Percentiles rank a stretch among this genome's conserved stretches.
Evolutionary conservation across 179 eudicot genomes (phyloP).

Genomic region (Sideroxylon spinosum): DNA sequence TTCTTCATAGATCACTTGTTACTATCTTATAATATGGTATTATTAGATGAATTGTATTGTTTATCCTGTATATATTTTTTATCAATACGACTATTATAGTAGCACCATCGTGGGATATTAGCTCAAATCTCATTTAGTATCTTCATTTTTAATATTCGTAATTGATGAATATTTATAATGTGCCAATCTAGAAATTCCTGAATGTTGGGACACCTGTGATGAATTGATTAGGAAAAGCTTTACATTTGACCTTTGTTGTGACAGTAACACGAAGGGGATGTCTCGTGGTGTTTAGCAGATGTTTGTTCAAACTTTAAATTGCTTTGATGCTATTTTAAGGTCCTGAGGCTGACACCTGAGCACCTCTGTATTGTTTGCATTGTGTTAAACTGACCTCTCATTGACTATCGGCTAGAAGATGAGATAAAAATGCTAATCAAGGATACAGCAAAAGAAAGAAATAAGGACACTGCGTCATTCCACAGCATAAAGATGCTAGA

Average conservation of each 20-base stretch:
- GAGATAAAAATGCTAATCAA: not conserved
- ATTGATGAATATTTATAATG: not conserved
- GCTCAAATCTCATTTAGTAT: not conserved
- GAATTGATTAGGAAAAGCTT: not conserved
- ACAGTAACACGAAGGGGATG: not conserved
- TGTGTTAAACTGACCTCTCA: not conserved
- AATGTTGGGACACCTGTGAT: not conserved
- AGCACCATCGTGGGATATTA: not conserved
- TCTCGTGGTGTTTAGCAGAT: not conserved
- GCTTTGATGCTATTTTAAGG: not conserved
- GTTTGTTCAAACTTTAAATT: not conserved
- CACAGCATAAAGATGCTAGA: not conserved
- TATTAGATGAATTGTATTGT: not conserved
- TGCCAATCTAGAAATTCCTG: not conserved
- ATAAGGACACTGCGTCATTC: not conserved
- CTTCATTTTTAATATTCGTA: not conserved
- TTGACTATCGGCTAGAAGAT: not conserved
- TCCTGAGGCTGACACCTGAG: not conserved
- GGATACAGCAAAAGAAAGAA: not conserved
- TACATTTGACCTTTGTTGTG: not conserved
- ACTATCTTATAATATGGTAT: not conserved
- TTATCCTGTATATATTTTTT: not conserved
- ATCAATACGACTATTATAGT: not conserved
- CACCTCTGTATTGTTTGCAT: not conserved
- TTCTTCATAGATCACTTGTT: slow-evolving; percentile 4